Conservation (phyloP, 2,329 filamentous ascomycete species). For the Mycosphaerella sp. region DNA sequence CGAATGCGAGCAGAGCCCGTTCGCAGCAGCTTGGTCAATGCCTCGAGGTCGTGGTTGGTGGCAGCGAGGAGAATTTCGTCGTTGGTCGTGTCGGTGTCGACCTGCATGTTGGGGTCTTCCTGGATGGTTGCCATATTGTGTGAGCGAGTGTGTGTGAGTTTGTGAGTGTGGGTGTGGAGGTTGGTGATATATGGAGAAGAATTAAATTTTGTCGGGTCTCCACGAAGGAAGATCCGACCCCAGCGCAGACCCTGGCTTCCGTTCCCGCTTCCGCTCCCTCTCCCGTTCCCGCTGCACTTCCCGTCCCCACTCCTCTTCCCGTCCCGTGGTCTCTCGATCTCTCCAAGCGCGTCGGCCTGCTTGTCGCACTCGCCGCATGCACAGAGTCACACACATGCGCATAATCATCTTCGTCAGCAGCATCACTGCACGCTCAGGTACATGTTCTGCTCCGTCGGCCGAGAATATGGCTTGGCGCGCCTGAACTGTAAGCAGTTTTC, state of each 20-base stretch:
- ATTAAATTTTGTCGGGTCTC: neutral
- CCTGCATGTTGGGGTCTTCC: constrained; percentile 20
- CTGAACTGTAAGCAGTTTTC: too few relatives aligned
- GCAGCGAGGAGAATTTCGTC: constrained; percentile 61
- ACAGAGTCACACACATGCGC: neutral
- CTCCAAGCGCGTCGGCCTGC: neutral
- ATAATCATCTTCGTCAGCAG: neutral
- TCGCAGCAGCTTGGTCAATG: constrained; percentile 63
- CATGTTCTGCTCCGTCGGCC: too few relatives aligned
- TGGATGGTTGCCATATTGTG: constrained; percentile 4
- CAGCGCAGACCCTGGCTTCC: neutral
- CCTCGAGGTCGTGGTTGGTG: constrained; percentile 59
- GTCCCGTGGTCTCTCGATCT: neutral
- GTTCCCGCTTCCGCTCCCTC: too few relatives aligned
- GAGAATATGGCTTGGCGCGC: too few relatives aligned
- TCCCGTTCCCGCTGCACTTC: too few relatives aligned
- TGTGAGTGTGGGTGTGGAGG: neutral
- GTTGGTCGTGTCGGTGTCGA: constrained; percentile 41
- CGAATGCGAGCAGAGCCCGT: constrained; percentile 63
- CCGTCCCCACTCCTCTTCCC: too few relatives aligned
- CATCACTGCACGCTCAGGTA: too few relatives aligned
- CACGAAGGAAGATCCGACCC: neutral
- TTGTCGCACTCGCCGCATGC: neutral
- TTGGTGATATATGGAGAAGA: neutral
- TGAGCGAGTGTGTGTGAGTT: neutral